A percentile compares a stretch with the other conserved stretches of the same genome.
phyloP scores from a whole-genome alignment of 83 land plant species.

The Picea mariana region DNA sequence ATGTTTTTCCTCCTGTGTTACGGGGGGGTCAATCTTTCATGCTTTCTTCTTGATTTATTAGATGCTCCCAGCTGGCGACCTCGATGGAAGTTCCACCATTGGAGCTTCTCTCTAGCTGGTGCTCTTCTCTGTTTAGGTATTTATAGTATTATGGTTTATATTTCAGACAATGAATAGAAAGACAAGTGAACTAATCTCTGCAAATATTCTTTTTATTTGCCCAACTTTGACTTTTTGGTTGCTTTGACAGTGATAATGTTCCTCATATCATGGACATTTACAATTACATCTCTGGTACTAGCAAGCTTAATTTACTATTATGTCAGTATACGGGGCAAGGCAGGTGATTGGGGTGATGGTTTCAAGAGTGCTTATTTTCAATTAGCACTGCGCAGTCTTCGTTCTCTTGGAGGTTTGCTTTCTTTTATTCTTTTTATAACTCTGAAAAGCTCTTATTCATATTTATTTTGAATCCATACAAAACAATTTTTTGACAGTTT shows the following conservation, averaged over 20 bases:
- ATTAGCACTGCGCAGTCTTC: constrained; percentile 55
- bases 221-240: not conserved
- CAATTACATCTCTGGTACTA: constrained; percentile 44
- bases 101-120: constrained; percentile 55
- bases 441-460: not conserved
- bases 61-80: constrained; percentile 70
- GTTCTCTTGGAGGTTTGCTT: constrained; percentile 50
- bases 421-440: not conserved
- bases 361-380: constrained; percentile 62
- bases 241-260: constrained; percentile 45
- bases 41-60: constrained; percentile 49
- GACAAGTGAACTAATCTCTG: not conserved
- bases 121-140: constrained; percentile 52
- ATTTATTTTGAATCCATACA: not conserved
- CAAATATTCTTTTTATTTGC: not conserved
- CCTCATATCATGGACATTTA: constrained; percentile 53
- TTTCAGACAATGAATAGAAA: not conserved
- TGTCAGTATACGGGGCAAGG: constrained; percentile 53
- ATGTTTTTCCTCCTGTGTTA: constrained; percentile 61
- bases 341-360: constrained; percentile 65
- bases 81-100: constrained; percentile 57
- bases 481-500: not conserved
- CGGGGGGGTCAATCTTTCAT: constrained; percentile 57
- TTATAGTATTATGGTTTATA: not conserved
- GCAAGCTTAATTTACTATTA: constrained; percentile 55